These are phyloP conservation scores for Leishmania tropica DNA, from an alignment of 208 protist genomes.

Conservation along the genomic window DNA sequence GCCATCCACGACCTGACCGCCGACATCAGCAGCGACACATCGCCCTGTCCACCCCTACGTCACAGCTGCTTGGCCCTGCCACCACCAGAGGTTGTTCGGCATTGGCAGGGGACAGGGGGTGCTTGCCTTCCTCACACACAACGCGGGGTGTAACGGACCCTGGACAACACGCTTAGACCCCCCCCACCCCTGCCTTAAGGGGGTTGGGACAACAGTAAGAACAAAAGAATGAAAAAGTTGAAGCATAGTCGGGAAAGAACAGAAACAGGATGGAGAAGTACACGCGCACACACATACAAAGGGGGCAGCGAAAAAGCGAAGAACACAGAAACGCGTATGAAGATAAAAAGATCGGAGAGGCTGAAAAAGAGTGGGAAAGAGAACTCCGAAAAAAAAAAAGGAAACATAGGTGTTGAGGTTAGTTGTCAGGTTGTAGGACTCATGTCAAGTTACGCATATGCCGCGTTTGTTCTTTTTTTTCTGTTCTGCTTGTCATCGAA, in stretches of 20 bases:
- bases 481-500: not conserved
- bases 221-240: constrained; percentile 7
- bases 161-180: not conserved
- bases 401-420: constrained; percentile 6
- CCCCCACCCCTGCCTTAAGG: not conserved
- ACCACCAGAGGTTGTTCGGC: not conserved
- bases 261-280: constrained; percentile 7
- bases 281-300: constrained; percentile 12
- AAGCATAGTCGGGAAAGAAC: constrained; percentile 9
- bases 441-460: not conserved
- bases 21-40: not conserved
- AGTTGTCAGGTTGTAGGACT: constrained; percentile 9
- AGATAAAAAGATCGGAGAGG: not conserved
- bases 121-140: not conserved
- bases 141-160: too few species aligned
- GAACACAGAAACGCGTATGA: not conserved
- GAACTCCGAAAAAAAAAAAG: not conserved
- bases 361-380: not conserved
- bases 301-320: constrained; percentile 3
- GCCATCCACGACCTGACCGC: not conserved
- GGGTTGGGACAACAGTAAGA: not conserved
- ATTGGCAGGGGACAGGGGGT: not conserved
- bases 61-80: not conserved
- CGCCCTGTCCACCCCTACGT: not conserved
- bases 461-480: not conserved